Evolutionary conservation across 352 stramenopile species (phyloP).

Genomic region (Phytophthora pseudosyringae): DNA sequence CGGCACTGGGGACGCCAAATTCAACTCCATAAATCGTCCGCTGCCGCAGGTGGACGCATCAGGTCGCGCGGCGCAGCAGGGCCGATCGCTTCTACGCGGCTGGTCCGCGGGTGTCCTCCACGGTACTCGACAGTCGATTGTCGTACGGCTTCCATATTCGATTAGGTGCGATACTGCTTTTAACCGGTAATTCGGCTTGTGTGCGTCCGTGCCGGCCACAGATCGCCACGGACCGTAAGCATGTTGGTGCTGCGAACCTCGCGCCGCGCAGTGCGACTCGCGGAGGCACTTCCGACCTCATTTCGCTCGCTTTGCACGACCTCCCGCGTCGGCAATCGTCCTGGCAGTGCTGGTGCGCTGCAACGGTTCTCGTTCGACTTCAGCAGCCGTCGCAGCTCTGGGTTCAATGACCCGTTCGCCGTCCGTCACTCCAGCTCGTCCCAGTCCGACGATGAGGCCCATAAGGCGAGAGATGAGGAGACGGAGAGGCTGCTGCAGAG

Average conservation of each 20-base stretch:
- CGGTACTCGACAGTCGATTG: too few relatives aligned
- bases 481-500: background rate
- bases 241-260: slow-evolving; percentile 23
- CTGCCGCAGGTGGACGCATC: background rate
- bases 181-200: background rate
- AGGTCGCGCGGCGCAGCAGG: background rate
- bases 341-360: slow-evolving; percentile 12
- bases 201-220: slow-evolving; percentile 1
- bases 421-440: slow-evolving; percentile 29
- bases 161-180: too few relatives aligned
- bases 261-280: slow-evolving; percentile 18
- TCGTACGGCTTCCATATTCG: too few relatives aligned
- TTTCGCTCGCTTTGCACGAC: slow-evolving; percentile 9
- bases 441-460: slow-evolving; percentile 12
- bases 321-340: background rate
- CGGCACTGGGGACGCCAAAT: background rate
- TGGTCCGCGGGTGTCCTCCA: too few relatives aligned
- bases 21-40: background rate
- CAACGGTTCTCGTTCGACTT: slow-evolving; percentile 23
- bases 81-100: background rate
- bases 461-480: slow-evolving; percentile 9
- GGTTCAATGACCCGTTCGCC: background rate
- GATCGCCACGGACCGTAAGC: background rate
- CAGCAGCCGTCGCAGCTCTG: slow-evolving; percentile 6
- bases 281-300: slow-evolving; percentile 8